Base-by-base conservation (phyloP, 1,284 basidiomycete genomes). In the Boletus smithii region DNA sequence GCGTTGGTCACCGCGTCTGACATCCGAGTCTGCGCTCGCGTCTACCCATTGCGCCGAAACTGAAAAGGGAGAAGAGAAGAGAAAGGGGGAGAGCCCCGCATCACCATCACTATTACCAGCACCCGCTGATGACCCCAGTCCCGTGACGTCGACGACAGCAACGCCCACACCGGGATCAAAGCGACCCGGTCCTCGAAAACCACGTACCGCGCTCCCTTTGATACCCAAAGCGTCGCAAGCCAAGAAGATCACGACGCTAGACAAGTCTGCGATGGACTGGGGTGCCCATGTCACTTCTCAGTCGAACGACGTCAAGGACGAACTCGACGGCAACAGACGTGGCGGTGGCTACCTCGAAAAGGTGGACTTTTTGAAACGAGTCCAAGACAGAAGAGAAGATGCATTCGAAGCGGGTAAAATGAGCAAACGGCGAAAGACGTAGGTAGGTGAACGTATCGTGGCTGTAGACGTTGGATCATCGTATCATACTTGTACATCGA, bases 231-330 rank as follows among this genome's bases (percentile, higher is more conserved):
- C 69, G 27, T 66, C 66, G 23, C 86, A 83, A 59, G 72, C 80
- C 0, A 87, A 83, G 63, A 90, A 87, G 65, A 72, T 92, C 5
- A 83, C 84, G 10, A 91, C 88, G 18, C 71, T 91, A 8, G 86
- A 89, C 55, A 91, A 90, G 62, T 89, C 85, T 0, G 80, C 83
- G 10, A 80, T 91, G 76, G 89, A 91, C 61, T 92, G 89, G 89
- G 73, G 74, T 29, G 66, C 79, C 1, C 85, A 91, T 59, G 65
- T 87, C n/a, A 63, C 72, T 18, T 55, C 73, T 0, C 69, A 75
- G 48, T 63, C 69, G 18, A 56, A 69, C 0, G 70, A 69, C 2
- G 60, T 83, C 10, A 75, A 77, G 50, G 83, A 89, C 53, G 84
- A 88, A 53, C 72, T 92, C n/a, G 79, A 85, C 40, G 77, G 78